Evolutionary conservation across 2,329 filamentous ascomycete species (phyloP).

Genomic region (Sporothrix brasiliensis): DNA sequence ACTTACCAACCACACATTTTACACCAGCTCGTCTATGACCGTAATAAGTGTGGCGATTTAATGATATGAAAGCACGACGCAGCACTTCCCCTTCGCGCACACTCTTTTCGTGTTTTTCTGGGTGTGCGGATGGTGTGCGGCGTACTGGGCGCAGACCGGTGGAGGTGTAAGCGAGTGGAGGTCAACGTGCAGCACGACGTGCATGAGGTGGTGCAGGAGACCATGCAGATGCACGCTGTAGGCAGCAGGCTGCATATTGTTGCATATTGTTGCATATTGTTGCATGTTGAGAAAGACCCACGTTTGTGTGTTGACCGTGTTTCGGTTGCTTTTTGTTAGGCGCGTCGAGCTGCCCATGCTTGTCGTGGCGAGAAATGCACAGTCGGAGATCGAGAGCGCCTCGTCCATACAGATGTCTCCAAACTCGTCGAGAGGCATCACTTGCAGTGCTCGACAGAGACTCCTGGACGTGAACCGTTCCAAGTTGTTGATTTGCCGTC

Average conservation of each 20-base stretch:
- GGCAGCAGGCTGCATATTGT: conserved; percentile 4
- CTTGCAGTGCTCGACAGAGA: too few relatives aligned
- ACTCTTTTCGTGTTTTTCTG: neutral
- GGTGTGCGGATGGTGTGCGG: neutral
- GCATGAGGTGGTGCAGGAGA: conserved; percentile 13
- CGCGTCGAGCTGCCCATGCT: neutral
- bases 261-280: neutral
- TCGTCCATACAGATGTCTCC: too few relatives aligned
- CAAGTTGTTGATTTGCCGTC: neutral
- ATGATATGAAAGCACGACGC: too few relatives aligned
- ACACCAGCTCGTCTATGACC: neutral
- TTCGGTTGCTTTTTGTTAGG: neutral
- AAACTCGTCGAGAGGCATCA: too few relatives aligned
- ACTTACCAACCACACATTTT: too few relatives aligned
- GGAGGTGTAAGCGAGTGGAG: conserved; percentile 8
- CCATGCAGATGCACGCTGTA: neutral
- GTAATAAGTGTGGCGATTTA: neutral
- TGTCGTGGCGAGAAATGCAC: neutral
- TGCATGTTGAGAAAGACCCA: neutral
- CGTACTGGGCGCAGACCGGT: neutral
- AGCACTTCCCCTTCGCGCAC: neutral
- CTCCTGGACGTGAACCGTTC: neutral
- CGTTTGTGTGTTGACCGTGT: conserved; percentile 1
- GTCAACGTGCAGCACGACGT: neutral
- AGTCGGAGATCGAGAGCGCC: conserved; percentile 13